Percentiles rank a stretch among this genome's conserved stretches.
phyloP scores from a whole-genome alignment of 441 rosid genomes.

The Gossypium aridum region DNA sequence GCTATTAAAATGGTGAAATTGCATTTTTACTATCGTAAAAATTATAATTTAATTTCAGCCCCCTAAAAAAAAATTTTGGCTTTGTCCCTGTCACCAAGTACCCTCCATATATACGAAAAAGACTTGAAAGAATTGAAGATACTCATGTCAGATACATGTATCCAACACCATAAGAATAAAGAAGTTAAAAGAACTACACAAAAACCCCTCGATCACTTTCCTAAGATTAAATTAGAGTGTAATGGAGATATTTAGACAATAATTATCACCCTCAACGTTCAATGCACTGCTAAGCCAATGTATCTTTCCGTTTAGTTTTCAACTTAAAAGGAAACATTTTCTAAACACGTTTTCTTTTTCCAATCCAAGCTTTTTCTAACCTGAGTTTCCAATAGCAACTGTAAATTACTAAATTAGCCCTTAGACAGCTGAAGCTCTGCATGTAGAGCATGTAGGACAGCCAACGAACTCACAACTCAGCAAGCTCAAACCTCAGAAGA shows the following conservation, averaged over 20 bases:
- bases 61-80: no score
- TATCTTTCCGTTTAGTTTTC: not conserved
- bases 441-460: not conserved
- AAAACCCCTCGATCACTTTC: not conserved
- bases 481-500: not conserved
- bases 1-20: no score
- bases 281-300: not conserved
- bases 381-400: no score
- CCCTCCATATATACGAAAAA: not conserved
- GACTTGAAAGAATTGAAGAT: not conserved
- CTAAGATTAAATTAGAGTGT: not conserved
- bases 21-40: no score
- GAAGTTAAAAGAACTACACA: not conserved
- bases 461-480: not conserved
- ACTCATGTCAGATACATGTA: not conserved
- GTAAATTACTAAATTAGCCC: no score
- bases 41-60: no score
- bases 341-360: no score
- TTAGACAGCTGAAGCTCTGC: not conserved
- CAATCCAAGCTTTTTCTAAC: no score
- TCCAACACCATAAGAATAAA: not conserved
- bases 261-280: not conserved
- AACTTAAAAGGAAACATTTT: not conserved
- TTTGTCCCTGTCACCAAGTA: not conserved
- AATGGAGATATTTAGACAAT: not conserved